These are phyloP conservation scores for Paxillus ammoniavirescens DNA, from an alignment of 768 basidiomycete genomes.

Conservation along the genomic window DNA sequence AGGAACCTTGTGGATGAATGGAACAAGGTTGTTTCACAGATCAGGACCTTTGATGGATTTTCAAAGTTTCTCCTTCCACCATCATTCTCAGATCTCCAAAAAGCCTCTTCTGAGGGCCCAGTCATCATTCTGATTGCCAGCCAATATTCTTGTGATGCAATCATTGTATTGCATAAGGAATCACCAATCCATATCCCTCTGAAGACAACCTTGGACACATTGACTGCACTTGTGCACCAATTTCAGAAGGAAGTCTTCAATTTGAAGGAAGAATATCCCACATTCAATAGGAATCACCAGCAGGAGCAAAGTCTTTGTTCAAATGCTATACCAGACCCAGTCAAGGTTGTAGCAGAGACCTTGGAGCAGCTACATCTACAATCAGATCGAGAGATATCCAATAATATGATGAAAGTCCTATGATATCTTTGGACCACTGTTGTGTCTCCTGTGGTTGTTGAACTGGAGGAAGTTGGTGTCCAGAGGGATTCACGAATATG, in stretches of 20 bases:
- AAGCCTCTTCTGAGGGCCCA: conserved; percentile 16
- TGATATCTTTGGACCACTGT: conserved; percentile 1
- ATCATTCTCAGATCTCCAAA: conserved; percentile 5
- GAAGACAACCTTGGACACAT: neutral
- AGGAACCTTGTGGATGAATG: conserved; percentile 2
- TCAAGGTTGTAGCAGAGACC: too few relatives aligned
- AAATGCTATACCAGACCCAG: too few relatives aligned
- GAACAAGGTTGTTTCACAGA: conserved; percentile 2
- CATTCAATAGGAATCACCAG: too few relatives aligned
- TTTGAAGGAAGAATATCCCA: neutral
- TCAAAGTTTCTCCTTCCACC: conserved; percentile 16
- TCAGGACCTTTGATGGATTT: conserved; percentile 12
- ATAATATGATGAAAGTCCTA: neutral
- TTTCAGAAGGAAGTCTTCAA: neutral
- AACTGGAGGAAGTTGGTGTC: neutral
- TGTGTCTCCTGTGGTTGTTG: neutral
- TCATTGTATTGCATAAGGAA: conserved; percentile 2
- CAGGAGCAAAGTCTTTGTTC: too few relatives aligned
- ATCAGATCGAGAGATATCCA: too few relatives aligned
- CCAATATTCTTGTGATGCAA: conserved; percentile 11
- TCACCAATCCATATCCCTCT: neutral
- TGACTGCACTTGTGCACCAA: neutral
- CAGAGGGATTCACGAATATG: conserved; percentile 2
- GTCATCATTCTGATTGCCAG: conserved; percentile 17
- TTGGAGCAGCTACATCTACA: neutral